Conservation (phyloP, 768 basidiomycete genomes). For the Tubosaeta sp. region DNA sequence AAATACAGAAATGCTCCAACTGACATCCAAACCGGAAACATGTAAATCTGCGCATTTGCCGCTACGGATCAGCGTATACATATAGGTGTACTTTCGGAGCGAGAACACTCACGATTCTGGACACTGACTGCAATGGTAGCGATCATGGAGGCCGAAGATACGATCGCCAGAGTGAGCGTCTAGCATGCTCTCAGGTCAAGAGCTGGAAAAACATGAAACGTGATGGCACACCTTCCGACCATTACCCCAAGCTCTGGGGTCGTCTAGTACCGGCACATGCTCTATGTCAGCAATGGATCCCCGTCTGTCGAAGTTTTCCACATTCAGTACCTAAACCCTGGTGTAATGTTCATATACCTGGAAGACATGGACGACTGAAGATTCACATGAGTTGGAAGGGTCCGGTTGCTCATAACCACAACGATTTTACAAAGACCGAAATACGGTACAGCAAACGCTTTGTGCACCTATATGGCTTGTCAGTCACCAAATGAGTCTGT, state of each 20-base stretch:
- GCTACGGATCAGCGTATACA: slow-evolving; percentile 36
- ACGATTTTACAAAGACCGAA: slow-evolving; percentile 16
- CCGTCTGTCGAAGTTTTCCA: not conserved
- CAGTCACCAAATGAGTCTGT: slow-evolving; percentile 15
- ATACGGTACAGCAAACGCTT: no score
- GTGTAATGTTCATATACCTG: slow-evolving; percentile 5
- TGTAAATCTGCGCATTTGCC: slow-evolving; percentile 60
- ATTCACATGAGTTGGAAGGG: not conserved
- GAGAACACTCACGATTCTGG: slow-evolving; percentile 24
- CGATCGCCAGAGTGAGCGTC: slow-evolving; percentile 23
- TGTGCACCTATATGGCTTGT: no score
- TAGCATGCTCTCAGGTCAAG: slow-evolving; percentile 29
- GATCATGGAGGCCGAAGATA: slow-evolving; percentile 29
- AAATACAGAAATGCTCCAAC: slow-evolving; percentile 65
- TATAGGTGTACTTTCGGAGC: not conserved
- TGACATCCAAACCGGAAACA: slow-evolving; percentile 58
- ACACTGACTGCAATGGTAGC: slow-evolving; percentile 21
- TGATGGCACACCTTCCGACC: slow-evolving; percentile 46
- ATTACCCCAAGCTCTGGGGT: slow-evolving; percentile 57
- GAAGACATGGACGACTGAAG: slow-evolving; percentile 17
- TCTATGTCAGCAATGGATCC: slow-evolving; percentile 28
- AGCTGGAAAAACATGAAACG: no score
- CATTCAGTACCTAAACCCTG: not conserved
- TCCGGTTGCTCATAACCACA: slow-evolving; percentile 8
- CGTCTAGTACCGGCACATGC: slow-evolving; percentile 45